Evolutionary conservation across 1,284 basidiomycete species (phyloP), one percentile per base, ranked within the genome.

Genomic region (Trametes hirsuta): DNA sequence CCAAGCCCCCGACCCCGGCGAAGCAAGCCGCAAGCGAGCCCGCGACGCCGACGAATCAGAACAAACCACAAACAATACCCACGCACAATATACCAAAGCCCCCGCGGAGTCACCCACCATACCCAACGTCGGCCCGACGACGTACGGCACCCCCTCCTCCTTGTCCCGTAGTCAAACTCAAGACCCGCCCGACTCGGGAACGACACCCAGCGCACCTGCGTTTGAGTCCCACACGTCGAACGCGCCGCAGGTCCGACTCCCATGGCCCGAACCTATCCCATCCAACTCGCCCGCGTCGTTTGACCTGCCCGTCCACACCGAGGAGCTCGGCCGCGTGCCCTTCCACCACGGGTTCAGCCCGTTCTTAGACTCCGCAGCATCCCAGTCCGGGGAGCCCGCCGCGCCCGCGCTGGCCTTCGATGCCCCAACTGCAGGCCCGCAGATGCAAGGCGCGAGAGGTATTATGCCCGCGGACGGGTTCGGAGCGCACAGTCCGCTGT

Each of bases 291-390:
- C 55, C 44, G 21, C 48, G 15, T 52, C 58, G 2, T 63, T 62
- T 53, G 49, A 47, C 6, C 56, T 65, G n/a, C 64, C 64, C 3
- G 9, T 63, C 15, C 58, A 52, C 34, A 65, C 64, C 21, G 54
- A 53, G n/a, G 64, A 65, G 8, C 56, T 65, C 15, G 64, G 59
- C 2, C 52, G 61, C 2, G n/a, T 65, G 8, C 64, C 58, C 1
- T 65, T 63, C 61, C 41, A 55, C 35, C 44, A 58, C 18, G 61
- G 61, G 1, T 65, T 62, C 40, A 60, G 55, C 49, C 39, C 63
- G 10, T 47, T 44, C 18, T 50, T 47, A 24, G 30, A 25, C 14
- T 25, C 47, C 0, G 11, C 11, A 18, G 18, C 18, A 18, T 18
- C 18, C 18, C 18, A 18, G 1, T 18, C 18, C 18, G 18, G 18